Base-by-base conservation (phyloP, 1,139 yeast genomes). In the Ogataea hybrid region DNA sequence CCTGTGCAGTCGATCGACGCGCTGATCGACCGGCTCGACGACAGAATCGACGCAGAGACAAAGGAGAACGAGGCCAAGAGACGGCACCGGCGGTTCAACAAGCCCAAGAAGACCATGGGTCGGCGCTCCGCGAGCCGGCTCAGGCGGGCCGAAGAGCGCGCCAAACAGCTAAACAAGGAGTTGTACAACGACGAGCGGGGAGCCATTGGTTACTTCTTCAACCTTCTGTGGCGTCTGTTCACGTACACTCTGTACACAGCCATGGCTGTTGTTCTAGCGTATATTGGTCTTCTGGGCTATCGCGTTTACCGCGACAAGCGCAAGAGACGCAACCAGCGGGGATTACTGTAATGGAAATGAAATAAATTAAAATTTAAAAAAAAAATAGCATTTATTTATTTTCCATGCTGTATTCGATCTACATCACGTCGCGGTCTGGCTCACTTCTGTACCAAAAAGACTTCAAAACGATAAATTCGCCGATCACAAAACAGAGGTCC, bases 401-500 rank as follows among this genome's bases (percentile, higher is more conserved):
- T 28, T 32, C 28, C 14, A 70, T 74, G 48, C 69, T 84, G 8
- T 81, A 79, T 55, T 74, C 88, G 1, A 55, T 84, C 9, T 75
- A 79, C 51, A 76, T 84, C 8, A 72, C 84, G 37, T 84, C 85
- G 61, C 82, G 79, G 57, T 94, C 97, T 1, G 98, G 98, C 3
- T 97, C 97, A 0, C 74, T 92, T 35, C 77, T 92, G 8, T 92
- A 87, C 64, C 96, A 87, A 56, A 75, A 78, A 41, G 95, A 88
- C 54, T 71, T 84, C 48, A 68, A 71, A 29, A 44, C 33, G 15
- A 39, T 35, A 5, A 47, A 46, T 3, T 74, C 79, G 2, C 82
- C 80, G 1, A 65, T 83, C 25, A 69, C 73, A 41, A 70, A 73
- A 44, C 73, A 89, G 47, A 70, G 81, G 7, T 85, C 96, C 27